Conservation (phyloP, 257 asterid species). For the Ballota nigra region DNA sequence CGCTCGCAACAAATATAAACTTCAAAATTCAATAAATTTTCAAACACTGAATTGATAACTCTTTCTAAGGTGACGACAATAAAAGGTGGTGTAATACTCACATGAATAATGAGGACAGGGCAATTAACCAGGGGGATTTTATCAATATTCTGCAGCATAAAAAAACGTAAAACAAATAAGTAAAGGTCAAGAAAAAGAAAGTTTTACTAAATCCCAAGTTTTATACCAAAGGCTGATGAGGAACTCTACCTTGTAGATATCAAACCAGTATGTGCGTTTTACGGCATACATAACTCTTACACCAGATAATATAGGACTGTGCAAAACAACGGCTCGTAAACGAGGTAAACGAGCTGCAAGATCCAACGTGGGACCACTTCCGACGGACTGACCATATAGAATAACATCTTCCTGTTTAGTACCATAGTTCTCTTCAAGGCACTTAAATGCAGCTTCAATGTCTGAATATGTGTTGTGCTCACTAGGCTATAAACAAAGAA, state of each 20-base stretch:
- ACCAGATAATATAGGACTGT: conserved; percentile 64
- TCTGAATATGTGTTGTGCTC: conserved; percentile 69
- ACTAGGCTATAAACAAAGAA: conserved; percentile 42
- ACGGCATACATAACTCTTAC: conserved; percentile 64
- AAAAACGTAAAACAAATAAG: conserved; percentile 9
- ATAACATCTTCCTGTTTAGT: conserved; percentile 56
- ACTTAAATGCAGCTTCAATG: conserved; percentile 60
- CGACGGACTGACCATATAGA: conserved; percentile 65
- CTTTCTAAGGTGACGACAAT: background rate
- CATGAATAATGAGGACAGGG: conserved; percentile 75
- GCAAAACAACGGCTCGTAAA: conserved; percentile 55
- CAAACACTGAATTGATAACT: background rate
- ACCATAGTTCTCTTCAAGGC: conserved; percentile 67
- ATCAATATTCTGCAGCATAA: conserved; percentile 68
- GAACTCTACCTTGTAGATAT: conserved; percentile 54
- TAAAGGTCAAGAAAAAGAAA: background rate
- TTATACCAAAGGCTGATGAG: conserved; percentile 5
- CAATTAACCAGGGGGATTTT: conserved; percentile 52
- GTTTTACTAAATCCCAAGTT: background rate
- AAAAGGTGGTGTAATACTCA: conserved; percentile 35
- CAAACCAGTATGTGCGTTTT: conserved; percentile 59
- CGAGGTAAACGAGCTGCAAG: conserved; percentile 53
- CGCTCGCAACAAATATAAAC: background rate
- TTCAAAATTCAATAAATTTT: background rate
- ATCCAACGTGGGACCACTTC: conserved; percentile 66